Conservation (phyloP, 257 asterid species). For the Ocimum tenuiflorum region DNA sequence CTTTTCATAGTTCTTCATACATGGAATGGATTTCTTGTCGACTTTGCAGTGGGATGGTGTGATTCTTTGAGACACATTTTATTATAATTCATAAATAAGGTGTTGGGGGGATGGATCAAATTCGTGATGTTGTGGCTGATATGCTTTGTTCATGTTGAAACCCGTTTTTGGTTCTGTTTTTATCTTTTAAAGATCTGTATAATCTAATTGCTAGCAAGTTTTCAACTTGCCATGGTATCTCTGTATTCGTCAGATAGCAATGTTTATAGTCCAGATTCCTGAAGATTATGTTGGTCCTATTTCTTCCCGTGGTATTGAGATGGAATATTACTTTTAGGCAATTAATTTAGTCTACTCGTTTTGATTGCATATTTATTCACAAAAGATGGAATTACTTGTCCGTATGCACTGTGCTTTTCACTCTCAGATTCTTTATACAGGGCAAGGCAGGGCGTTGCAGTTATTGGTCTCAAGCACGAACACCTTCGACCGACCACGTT, state of each 20-base stretch:
- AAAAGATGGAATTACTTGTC: constrained; percentile 24
- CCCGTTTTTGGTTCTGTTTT: not conserved
- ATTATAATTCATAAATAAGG: not conserved
- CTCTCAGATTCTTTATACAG: constrained; percentile 17
- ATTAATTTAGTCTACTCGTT: constrained; percentile 11
- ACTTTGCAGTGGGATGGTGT: not conserved
- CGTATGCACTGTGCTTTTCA: constrained; percentile 19
- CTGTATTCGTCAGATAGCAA: constrained; percentile 3
- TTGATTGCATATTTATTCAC: constrained; percentile 19
- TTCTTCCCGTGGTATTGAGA: constrained; percentile 18
- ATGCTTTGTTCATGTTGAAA: no score
- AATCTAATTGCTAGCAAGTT: not conserved
- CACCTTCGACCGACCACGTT: constrained; percentile 17
- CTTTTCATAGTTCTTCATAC: not conserved
- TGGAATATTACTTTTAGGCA: constrained; percentile 19
- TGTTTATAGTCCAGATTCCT: constrained; percentile 14
- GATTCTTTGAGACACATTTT: not conserved
- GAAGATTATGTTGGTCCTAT: constrained; percentile 8
- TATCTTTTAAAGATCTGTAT: not conserved
- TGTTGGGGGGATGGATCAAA: not conserved
- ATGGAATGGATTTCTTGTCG: no score
- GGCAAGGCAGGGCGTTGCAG: constrained; percentile 9
- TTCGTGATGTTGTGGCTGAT: not conserved
- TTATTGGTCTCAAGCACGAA: constrained; percentile 25
- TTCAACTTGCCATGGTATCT: not conserved